Base-by-base conservation (phyloP, 805 yeast genomes). In the Metschnikowia amazonensis region DNA sequence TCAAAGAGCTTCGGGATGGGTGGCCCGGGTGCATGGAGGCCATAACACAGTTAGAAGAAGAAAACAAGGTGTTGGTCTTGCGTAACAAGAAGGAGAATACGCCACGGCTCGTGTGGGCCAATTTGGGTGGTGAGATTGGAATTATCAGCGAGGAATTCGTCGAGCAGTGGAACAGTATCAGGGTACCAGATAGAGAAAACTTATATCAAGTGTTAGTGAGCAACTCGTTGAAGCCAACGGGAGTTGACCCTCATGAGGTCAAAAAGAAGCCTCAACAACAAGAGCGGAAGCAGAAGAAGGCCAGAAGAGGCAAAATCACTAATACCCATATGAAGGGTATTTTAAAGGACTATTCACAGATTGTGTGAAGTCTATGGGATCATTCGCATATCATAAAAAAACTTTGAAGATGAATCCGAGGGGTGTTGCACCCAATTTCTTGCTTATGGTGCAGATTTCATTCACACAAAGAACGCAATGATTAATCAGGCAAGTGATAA, bases 321-420 rank as follows among this genome's bases (percentile, higher is more conserved):
- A 94, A 94, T 65, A 84, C 95, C 2, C 99, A 94, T 66, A 86
- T 94, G 95, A 84, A 89, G 64, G 98, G 97, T 46, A 84, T 94
- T 20, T 79, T 94, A 61, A 89, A 86, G 66, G 99, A 94, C 60
- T 94, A 89, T 48, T 66, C 75, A 9, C 74, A 67, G 46, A 48
- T 69, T 36, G 72, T 65, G 5, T 66, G 30, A 28, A 20, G 1
- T n/a, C 7, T 13, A 13, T 3, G 36, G 14, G 21, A 16, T 13
- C 34, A 6, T 11, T 18, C 8, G 13, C 21, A 17, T 18, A 13
- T 17, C 9, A 6, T 28, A 20, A 7, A 18, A 25, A n/a, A 11
- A 13, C 11, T 18, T 8, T 7, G 27, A n/a, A 8, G 11, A 13
- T 34, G 27, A 21, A 9, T 34, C 27, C 25, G 25, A n/a, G 4